Evolutionary conservation across 2,329 filamentous ascomycete genomes (phyloP), one percentile per base, ranked within the genome.

Genomic region (Thielaviopsis cerberus): DNA sequence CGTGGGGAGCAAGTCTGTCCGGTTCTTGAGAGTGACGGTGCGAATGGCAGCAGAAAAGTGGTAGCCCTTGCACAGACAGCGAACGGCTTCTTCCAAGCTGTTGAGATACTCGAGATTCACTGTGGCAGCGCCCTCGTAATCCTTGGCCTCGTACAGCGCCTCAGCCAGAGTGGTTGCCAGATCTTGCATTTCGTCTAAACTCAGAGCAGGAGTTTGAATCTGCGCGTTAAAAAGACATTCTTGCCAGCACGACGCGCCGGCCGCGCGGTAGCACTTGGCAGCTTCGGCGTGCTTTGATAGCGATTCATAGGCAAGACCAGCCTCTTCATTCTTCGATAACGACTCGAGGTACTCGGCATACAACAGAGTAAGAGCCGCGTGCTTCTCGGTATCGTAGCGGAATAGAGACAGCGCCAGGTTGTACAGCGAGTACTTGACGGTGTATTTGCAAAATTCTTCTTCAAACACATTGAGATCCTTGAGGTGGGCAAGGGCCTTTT

Each of bases 41-140:
- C 90, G 87, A 64, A 90, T 81, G n/a, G 92, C 92, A 64, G 95
- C 88, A 54, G 85, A 80, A 68, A 96, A 98, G 64, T 82, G 80
- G 65, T 88, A 89, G 54, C 86, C 91, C 67, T 85, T 88, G 76
- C 92, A 97, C 56, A 94, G 80, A 34, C 84, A 81, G n/a, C 77
- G 78, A 54, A 87, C 79, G 15, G 89, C 87, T 2, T 74, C 74
- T 51, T 83, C 76, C 58, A 88, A 71, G 50, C 91, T 86, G 59
- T 75, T 70, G 34, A 96, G 81, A 68, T 97, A 86, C 58, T 96
- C 88, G 5, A 85, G 73, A 62, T 94, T 78, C 62, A 98, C 85
- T 0, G 79, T 82, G 0, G 89, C 87, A 0, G 91, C 90, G 1
- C 85, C 76, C 50, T 78, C 73, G 70, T 88, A 94, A 68, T 96